Evolutionary conservation across 768 basidiomycete genomes (phyloP), one percentile per base, ranked within the genome.

Genomic region (Phaeolepiota aurea): DNA sequence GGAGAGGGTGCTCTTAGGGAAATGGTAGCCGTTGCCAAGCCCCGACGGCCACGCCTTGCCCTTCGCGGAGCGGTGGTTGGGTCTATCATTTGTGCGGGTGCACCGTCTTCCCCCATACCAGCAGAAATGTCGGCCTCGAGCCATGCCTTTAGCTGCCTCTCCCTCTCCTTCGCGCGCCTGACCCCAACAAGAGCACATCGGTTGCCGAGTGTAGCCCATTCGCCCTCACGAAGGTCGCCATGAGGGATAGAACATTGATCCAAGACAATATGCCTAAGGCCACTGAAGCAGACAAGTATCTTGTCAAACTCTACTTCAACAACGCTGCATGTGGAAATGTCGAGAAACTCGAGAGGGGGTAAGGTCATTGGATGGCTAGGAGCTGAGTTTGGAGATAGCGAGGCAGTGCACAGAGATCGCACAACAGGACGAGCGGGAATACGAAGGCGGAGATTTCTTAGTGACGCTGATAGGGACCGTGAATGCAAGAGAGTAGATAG

Each of bases 271-370:
- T 87, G 77, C 44, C 68, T 62, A 10, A 94, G 57, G 1, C 50
- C 52, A 0, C 61, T 53, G 47, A 84, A 75, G 4, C 64, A 68
- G 3, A 63, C 59, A 1, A 84, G 54, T 5, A 88, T 52, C 13
- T 58, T 61, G 41, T 79, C 76, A 28, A 86, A 52, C 34, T 84
- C 77, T 0, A 54, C 42, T 39, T 72, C 69, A 23, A 66, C 58
- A 16, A 92, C 55, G 33, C 63, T 63, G 47, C 77, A 82, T 0
- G 86, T 86, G 0, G 86, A 85, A 10, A 94, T 56, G 54, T 97
- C 91, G 20, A 94, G 71, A 22, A 78, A 71, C 25, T 65, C 62
- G 20, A 90, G 34, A 49, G 54, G 1, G 71, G 79, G 44, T 71
- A 71, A 3, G 71, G 41, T n/a, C 47, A 13, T 48, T 41, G 32